Base-by-base conservation (phyloP, 2,329 filamentous ascomycete species). In the Fusarium bulbicola region DNA sequence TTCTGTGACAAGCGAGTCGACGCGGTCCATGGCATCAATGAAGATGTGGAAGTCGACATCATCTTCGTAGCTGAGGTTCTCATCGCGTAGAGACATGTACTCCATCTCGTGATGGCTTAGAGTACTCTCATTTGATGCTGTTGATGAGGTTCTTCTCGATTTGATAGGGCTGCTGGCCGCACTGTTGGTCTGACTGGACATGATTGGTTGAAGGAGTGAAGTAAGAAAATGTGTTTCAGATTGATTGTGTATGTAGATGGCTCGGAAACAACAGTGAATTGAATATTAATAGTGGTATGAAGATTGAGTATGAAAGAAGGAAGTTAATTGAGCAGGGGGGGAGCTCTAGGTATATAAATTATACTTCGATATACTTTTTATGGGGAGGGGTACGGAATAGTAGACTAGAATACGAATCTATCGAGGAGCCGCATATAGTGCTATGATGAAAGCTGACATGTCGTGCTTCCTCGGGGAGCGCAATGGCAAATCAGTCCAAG, bases 41-140 rank as follows among this genome's bases (percentile, higher is more conserved):
- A 77, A 77, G 36, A 65, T 71, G 69, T 77, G 76, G 49, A 77
- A 77, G 40, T 77, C 67, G 32, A 68, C 63, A 43, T 77, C 76
- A 12, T 77, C 76, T 62, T 77, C 76, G 56, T 77, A 77, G 49
- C 68, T 64, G 34, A 77, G 62, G n/a, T 68, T 66, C 12, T 73
- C 46, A 32, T 77, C 76, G 49, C 76, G 73, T 15, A 77, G 65
- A n/a, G 73, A 63, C 32, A 71, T 52, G 57, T 77, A 77, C 49
- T 77, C 76, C 18, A 66, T 45, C 34, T 77, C 76, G 30, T 78
- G 61, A 30, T 70, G 68, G 28, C 63, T 70, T 7, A 74, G 58
- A 37, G 75, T 72, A 36, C 74, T 70, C 39, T 65, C 58, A 49
- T 75, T 76, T 30, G 67, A 73, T 61, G 59, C 65, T 53, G 74